Evolutionary conservation across 306 rosid genomes (phyloP), one percentile per base, ranked within the genome.

Genomic region (Vigna hirtella): DNA sequence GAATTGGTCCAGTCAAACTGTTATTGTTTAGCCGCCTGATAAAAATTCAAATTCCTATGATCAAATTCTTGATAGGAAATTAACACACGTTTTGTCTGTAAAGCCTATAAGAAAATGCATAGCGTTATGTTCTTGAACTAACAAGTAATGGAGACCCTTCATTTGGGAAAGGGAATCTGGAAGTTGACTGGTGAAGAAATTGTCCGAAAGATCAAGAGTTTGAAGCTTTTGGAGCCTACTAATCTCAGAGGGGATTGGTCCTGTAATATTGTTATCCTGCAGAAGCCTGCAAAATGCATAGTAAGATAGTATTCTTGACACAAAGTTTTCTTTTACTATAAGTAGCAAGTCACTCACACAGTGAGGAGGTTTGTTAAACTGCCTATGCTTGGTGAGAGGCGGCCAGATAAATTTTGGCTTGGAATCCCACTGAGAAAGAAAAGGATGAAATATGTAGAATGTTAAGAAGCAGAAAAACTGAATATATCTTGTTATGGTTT

Each of bases 151-250:
- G 48, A 96, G 96, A 85, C 88, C 86, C 66, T 78, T 93, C 83
- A 93, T 61, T 74, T 81, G 85, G 26, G 91, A 82, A 9, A 93
- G 86, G 85, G 90, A 64, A 79, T 76, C 80, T 53, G 99, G 98
- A 77, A 96, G 87, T 69, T 90, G 85, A 22, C 96, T 94, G 22
- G 70, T 83, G 86, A 96, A 96, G 64, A 15, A 75, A 80, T 96
- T 96, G 82, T 79, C 86, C n/a, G 99, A 93, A 82, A 96, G 97
- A 85, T 93, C 97, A 47, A 96, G 90, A 62, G 96, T 91, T 47
- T 74, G 83, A 67, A 96, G 99, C 86, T 80, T 87, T 50, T 87
- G 90, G 56, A 96, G 90, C 86, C 76, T 90, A 80, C 94, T 90
- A 72, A 96, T 53, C 86, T 93, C 98, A 73, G 78, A 32, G 8